Conservation (phyloP, 1,284 basidiomycete species). For the Xerocomus cyaneibrunnescens region DNA sequence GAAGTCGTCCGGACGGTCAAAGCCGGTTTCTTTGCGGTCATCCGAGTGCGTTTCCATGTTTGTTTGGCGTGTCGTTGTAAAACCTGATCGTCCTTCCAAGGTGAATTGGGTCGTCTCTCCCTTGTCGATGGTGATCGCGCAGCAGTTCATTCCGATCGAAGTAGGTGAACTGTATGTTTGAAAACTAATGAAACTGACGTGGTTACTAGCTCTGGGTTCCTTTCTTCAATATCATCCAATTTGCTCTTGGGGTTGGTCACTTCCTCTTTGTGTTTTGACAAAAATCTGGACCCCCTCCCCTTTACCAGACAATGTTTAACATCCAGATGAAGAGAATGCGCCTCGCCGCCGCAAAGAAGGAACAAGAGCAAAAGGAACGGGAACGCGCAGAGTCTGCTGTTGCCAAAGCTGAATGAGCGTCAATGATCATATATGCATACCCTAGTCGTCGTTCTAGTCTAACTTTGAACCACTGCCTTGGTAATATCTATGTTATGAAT, state of each 20-base stretch:
- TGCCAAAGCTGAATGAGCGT: conserved; percentile 17
- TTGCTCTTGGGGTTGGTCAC: conserved; percentile 30
- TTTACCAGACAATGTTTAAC: conserved; percentile 67
- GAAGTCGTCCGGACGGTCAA: conserved; percentile 72
- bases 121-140: conserved; percentile 35
- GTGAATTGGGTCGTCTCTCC: conserved; percentile 33
- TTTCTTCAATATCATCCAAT: conserved; percentile 35
- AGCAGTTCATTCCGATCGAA: conserved; percentile 36
- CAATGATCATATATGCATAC: not conserved
- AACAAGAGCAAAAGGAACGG: conserved; percentile 34
- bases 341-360: conserved; percentile 53
- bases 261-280: not conserved
- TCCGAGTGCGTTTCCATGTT: conserved; percentile 52
- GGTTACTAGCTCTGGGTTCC: conserved; percentile 34
- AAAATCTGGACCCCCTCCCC: conserved; percentile 6
- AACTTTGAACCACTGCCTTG: not conserved
- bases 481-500: conserved; percentile 8
- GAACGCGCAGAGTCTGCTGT: conserved; percentile 29
- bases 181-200: conserved; percentile 10
- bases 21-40: conserved; percentile 72
- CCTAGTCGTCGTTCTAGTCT: not conserved
- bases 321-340: conserved; percentile 62
- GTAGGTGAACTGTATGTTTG: conserved; percentile 13
- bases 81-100: conserved; percentile 22
- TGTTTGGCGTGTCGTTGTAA: not conserved